Evolutionary conservation across 2,329 filamentous ascomycete species (phyloP), one percentile per base, ranked within the genome.

Genomic region (Aspergillus proliferans): DNA sequence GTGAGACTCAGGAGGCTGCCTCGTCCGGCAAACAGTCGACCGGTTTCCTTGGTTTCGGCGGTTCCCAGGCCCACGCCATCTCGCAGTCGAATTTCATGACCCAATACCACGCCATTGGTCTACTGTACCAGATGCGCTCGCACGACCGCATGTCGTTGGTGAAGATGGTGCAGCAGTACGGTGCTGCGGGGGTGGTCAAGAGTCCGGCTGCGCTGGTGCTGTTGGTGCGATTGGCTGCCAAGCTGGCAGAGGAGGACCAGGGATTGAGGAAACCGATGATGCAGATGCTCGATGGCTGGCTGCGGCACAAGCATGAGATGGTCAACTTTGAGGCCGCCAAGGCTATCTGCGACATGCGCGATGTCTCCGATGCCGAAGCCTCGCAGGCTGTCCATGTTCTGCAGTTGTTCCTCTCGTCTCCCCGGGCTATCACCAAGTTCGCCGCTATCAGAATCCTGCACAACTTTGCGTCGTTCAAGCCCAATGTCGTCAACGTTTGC

Each of bases 131-230:
- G 74, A 97, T 97, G 89, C 87, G 93, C 64, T 87, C 87, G 63
- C 91, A 96, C 70, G 93, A 98, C 71, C 84, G 93, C 62, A 98
- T 98, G 93, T 91, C 93, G 19, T 75, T 98, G 61, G 92, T 97
- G 52, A 98, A 98, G 81, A 97, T 98, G 93, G 92, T 98, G n/a
- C 93, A 98, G 75, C 93, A 98, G 71, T 97, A 96, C 68, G 90
- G 90, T 46, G 85, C 86, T 47, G 83, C 90, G 14, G 93, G 93
- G 50, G 89, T 89, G 9, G 86, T 97, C 54, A 97, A 96, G 83
- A 96, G 88, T 71, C 90, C 93, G 18, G 88, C 92, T 52, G 93
- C 91, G 30, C 86, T 91, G 50, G 83, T 98, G 45, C 85, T 98
- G 82, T 80, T 98, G 24, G 93, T 98, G 48, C 83, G 93, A 59